Base-by-base conservation (phyloP, 1,284 basidiomycete genomes). In the Ceratobasidium papillatum region DNA sequence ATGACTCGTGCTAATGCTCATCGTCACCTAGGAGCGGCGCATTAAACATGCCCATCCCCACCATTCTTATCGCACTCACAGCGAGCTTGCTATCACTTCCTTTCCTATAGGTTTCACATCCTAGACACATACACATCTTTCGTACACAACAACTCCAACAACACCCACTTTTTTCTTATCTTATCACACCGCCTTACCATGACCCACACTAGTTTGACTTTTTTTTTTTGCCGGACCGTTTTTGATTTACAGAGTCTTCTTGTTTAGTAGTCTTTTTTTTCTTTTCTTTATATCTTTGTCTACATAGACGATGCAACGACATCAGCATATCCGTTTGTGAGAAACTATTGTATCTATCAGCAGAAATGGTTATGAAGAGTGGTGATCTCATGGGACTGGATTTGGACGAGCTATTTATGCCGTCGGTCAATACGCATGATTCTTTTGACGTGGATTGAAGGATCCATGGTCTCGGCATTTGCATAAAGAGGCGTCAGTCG, bases 301-400 rank as follows among this genome's bases (percentile, higher is more conserved):
- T 47, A 47, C 41, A 12, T 58, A 68, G 65, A 68, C 47, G 54
- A 71, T 71, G 49, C 34, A 22, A 47, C 51, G 56, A 19, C 56
- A 59, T 59, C 65, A 71, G 54, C 47, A 59, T 71, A 59, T 71
- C 54, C 66, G n/a, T 68, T 38, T 61, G n/a, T 32, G 58, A 61
- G 52, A 32, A 25, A n/a, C n/a, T 36, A 22, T 30, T 52, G 66
- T 71, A 71, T 71, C 66, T 71, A 71, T 59, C 66, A 71, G 54
- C 34, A 36, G 64, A 65, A 43, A n/a, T n/a, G n/a, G n/a, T n/a
- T n/a, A n/a, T n/a, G n/a, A n/a, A n/a, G n/a, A n/a, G n/a, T n/a
- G n/a, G n/a, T n/a, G n/a, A n/a, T n/a, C n/a, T n/a, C n/a, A n/a
- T n/a, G n/a, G n/a, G n/a, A n/a, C 19, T 22, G n/a, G 30, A 62